Base-by-base conservation (phyloP, 805 yeast genomes). In the Torulaspora gathmanii region DNA sequence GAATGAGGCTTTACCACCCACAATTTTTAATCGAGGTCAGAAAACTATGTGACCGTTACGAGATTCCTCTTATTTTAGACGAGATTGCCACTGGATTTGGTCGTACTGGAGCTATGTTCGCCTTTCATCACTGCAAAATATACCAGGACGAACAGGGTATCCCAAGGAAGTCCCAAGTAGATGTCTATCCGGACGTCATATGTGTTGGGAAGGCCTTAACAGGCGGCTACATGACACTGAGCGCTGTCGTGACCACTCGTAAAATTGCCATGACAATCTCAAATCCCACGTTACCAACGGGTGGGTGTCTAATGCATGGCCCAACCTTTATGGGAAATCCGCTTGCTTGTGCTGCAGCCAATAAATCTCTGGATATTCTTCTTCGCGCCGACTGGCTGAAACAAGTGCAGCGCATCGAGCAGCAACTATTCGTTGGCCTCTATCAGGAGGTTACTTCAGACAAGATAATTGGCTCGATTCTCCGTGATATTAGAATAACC, bases 41-140 rank as follows among this genome's bases (percentile, higher is more conserved):
- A 39, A 59, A 61, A 35, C 51, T 68, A 5, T 69, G 71, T 48
- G 56, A 57, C 40, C 45, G 55, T 38, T 65, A 64, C 46, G 56
- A 57, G 13, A 52, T 66, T 22, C 51, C 67, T n/a, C 60, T 69
- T 57, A 58, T 65, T 25, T 58, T 69, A 26, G 72, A 68, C 54
- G 71, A 68, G 39, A 64, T 68, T 36, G 70, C 68, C 19, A 61
- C 67, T 45, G 71, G 71, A 5, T 64, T 62, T 33, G 68, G 63
- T n/a, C 56, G 70, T 46, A 57, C 65, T n/a, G 71, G 71, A 12
- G 60, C 63, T 37, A 53, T 60, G 37, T 64, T 67, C 56, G 71
- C 69, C 1, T 65, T 58, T 41, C 67, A 68, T 23, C 70, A 67
- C 44, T 50, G 62, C 19, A 50, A 39, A 30, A 33, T 22, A 7